Conservation (phyloP, 148 eudicot species). For the Vaccinium vitisidaea region DNA sequence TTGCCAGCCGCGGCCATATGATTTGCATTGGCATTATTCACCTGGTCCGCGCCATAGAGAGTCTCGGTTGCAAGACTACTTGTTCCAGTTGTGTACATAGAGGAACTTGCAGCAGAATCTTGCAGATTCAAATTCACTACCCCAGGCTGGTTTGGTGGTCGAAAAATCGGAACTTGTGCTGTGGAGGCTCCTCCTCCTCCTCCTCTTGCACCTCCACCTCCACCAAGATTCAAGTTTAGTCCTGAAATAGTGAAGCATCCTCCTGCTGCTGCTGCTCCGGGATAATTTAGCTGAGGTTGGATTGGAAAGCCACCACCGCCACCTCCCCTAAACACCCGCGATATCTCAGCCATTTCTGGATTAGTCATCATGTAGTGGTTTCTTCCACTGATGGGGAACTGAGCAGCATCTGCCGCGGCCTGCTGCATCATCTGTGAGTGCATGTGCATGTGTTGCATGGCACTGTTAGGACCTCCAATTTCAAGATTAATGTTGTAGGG, state of each 20-base stretch:
- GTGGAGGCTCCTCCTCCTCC: not conserved
- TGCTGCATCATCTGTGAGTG: slow-evolving; percentile 42
- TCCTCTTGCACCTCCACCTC: not conserved
- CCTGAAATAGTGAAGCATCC: slow-evolving; percentile 10
- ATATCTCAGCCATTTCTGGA: slow-evolving; percentile 32
- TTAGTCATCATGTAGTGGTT: slow-evolving; percentile 38
- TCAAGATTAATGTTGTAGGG: slow-evolving; percentile 50
- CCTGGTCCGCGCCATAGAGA: not conserved
- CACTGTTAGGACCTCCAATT: not conserved
- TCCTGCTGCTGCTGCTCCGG: slow-evolving; percentile 25
- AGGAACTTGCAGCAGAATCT: not conserved
- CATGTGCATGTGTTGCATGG: slow-evolving; percentile 13
- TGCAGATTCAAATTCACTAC: not conserved
- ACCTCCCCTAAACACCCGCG: slow-evolving; percentile 31
- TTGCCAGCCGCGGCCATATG: not conserved
- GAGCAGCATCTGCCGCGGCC: slow-evolving; percentile 30
- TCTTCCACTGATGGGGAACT: slow-evolving; percentile 36
- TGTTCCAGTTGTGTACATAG: not conserved
- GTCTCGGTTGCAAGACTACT: not conserved
- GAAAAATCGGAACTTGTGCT: not conserved
- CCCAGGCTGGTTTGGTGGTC: not conserved
- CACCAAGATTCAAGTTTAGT: slow-evolving; percentile 2
- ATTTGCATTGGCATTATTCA: not conserved
- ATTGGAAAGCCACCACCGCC: slow-evolving; percentile 40
- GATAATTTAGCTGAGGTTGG: slow-evolving; percentile 43